Percentiles rank a stretch among this genome's conserved stretches.
Conservation (phyloP, 2,329 filamentous ascomycete species). For the Cucurbitaria berberidis region DNA sequence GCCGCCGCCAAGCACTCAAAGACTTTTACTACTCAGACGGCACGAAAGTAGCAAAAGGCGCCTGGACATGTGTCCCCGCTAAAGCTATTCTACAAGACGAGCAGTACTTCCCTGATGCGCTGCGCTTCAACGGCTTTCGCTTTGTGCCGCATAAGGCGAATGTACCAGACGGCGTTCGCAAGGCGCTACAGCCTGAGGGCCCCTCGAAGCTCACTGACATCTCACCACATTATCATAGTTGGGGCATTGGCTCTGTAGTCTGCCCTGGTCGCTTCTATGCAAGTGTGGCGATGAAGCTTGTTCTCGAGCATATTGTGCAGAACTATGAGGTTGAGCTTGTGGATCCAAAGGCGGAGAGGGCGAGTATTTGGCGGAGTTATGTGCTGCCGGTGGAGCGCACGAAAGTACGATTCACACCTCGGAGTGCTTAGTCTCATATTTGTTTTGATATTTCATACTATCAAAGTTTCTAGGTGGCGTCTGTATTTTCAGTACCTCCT, state of each 20-base stretch:
- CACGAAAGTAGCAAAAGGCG: conserved; percentile 14
- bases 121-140: conserved; percentile 12
- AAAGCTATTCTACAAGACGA: conserved; percentile 13
- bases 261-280: conserved; percentile 19
- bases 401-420: background rate
- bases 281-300: conserved; percentile 10
- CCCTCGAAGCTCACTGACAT: conserved; percentile 1
- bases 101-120: conserved; percentile 8
- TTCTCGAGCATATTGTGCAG: conserved; percentile 3
- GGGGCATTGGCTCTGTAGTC: conserved; percentile 9
- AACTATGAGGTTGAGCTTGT: conserved; percentile 10
- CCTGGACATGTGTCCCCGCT: conserved; percentile 16
- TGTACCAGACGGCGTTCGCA: background rate
- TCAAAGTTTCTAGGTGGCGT: background rate
- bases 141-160: background rate
- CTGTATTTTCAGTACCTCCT: background rate
- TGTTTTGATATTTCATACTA: background rate
- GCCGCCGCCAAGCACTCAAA: conserved; percentile 17
- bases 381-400: background rate
- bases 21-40: conserved; percentile 25
- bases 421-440: background rate
- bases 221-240: conserved; percentile 8
- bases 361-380: background rate
- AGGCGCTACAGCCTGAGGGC: background rate
- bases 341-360: background rate